Evolutionary conservation across 2,329 filamentous ascomycete species (phyloP), one percentile per base, ranked within the genome.

Genomic region (Emergomyces pasteurianus): DNA sequence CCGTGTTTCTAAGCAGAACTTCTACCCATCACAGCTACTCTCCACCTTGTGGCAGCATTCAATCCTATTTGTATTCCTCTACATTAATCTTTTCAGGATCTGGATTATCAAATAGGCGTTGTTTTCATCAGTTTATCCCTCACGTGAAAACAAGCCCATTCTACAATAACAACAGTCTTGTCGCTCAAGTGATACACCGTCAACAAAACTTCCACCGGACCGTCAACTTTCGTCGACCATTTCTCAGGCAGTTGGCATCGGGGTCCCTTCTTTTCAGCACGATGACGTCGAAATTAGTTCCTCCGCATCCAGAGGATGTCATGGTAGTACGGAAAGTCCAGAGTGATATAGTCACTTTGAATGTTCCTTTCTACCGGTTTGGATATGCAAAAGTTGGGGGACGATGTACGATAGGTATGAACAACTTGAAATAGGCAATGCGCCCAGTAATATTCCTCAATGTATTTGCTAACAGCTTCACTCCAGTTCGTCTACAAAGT

Each of bases 281-380:
- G 56, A 87, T 87, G 83, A 83, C 83, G 60, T 78, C 79, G 8
- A 82, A 85, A 68, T 81, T 90, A 60, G 81, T 89, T 61, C 87
- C 87, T 4, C 68, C 77, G 18, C 86, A 92, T 68, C 91, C 92
- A 14, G 82, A 85, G 21, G 84, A 89, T 69, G 86, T 94, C 65
- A 95, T 96, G 87, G 90, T 96, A 63, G 92, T 95, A 69, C 89
- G 92, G 65, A 83, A 91, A 67, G 77, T 97, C 67, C 59, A 60
- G 16, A 89, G 88, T 1, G 86, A 87, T 66, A 82, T 96, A 60
- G 67, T 75, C 28, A 76, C 73, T n/a, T 70, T 76, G 64, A 78
- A 72, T 10, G 82, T 91, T 1, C 94, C 94, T 8, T 99, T 99
- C 75, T 75, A 83, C 58, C 88, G 94, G 54, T 89, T 89, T 69